Percentiles rank a stretch among this genome's conserved stretches.
Evolutionary conservation across 2,329 filamentous ascomycete species (phyloP).

Genomic region (Nemania sp.): DNA sequence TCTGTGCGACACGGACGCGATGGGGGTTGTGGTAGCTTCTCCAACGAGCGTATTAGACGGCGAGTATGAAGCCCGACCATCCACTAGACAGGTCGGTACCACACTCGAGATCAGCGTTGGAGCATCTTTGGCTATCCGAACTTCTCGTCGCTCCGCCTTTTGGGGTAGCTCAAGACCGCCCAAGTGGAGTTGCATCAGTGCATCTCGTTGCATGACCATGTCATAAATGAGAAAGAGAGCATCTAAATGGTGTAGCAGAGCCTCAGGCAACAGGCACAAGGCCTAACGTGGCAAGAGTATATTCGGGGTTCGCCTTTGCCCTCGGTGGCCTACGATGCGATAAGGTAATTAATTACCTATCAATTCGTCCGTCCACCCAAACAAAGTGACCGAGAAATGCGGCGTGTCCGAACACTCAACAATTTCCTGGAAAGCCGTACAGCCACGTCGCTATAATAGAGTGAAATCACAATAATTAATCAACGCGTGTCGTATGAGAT

Average conservation of each 20-base stretch:
- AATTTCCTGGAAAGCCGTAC: no score
- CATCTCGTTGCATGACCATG: constrained; percentile 3
- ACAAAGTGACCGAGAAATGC: not conserved
- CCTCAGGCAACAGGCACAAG: constrained; percentile 4
- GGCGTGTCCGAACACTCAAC: not conserved
- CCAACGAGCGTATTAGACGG: constrained; percentile 3
- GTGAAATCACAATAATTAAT: no score
- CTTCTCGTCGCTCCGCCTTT: constrained; percentile 20
- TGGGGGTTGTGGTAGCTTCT: not conserved
- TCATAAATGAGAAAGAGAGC: not conserved
- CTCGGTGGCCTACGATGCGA: not conserved
- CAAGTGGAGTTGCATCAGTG: constrained; percentile 16
- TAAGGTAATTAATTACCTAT: not conserved
- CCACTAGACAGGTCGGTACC: constrained; percentile 4
- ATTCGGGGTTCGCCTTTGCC: not conserved
- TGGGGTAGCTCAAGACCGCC: constrained; percentile 27
- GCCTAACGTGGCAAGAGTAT: constrained; percentile 6
- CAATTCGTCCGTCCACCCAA: not conserved
- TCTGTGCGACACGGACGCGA: not conserved
- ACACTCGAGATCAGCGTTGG: constrained; percentile 2
- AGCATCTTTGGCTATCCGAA: not conserved
- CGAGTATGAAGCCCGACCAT: constrained; percentile 4
- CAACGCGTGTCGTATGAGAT: no score
- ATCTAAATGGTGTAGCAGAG: constrained; percentile 17
- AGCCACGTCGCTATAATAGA: no score